Evolutionary conservation across 257 asterid species (phyloP).

Genomic region (Anisodus tanguticus): DNA sequence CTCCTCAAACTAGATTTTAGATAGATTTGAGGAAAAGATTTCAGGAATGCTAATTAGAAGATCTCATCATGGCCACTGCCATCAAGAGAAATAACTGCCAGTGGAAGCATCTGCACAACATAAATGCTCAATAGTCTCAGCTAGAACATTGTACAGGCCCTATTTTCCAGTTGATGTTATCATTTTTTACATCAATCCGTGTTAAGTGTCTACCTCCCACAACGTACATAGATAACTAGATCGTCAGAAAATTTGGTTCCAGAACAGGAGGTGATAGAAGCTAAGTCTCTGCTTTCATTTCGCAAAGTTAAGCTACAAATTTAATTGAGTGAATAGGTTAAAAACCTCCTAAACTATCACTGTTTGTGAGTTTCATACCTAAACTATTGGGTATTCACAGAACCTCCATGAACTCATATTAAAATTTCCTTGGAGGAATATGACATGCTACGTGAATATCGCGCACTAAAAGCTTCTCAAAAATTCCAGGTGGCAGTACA

Average conservation of each 20-base stretch:
- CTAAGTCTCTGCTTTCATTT: background rate
- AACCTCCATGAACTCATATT: background rate
- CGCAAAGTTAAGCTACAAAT: background rate
- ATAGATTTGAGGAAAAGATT: background rate
- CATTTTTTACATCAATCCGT: background rate
- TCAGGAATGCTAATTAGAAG: slow-evolving; percentile 6
- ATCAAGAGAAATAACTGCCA: slow-evolving; percentile 11
- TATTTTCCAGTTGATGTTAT: background rate
- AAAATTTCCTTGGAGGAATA: background rate
- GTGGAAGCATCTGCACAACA: background rate
- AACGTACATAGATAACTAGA: background rate
- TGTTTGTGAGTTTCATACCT: background rate
- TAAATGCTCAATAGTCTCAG: slow-evolving; percentile 16
- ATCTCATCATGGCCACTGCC: background rate
- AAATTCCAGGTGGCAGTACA: background rate
- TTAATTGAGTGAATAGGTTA: background rate
- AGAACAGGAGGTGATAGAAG: background rate
- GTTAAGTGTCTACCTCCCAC: background rate
- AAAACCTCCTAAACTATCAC: background rate
- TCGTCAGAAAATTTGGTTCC: slow-evolving; percentile 7
- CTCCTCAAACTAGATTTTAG: background rate
- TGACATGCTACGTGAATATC: background rate
- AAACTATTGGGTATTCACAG: background rate
- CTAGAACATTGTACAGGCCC: slow-evolving; percentile 5
- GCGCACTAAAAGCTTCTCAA: background rate